Evolutionary conservation across 805 yeast species (phyloP), one percentile per base, ranked within the genome.

Genomic region (Saccharomycodes ludwigii): DNA sequence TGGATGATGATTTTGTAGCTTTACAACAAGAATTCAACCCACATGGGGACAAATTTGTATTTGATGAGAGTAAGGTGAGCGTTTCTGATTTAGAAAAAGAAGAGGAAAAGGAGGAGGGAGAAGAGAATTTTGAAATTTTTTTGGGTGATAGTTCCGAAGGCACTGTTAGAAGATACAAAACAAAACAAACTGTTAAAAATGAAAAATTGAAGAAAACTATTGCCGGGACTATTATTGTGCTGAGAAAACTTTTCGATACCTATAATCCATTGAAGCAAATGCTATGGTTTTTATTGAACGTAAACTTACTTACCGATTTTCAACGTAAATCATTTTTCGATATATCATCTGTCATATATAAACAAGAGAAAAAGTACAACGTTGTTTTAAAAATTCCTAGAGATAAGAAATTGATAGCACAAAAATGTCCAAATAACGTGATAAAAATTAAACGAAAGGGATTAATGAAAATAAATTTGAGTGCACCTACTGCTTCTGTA

Each of bases 251-350:
- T 27, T 54, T 54, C 28, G 46, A 41, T 22, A 38, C 68, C 2
- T 61, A 68, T 31, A 73, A 53, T 18, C 82, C 84, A 0, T 56
- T 91, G 14, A 65, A 66, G 33, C 44, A 48, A 2, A 66, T 68
- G 6, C 43, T 91, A 2, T 85, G 95, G 95, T 62, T 66, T 27
- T 63, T 75, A 7, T 50, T 85, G 6, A 79, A 76, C 42, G 63
- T 79, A 0, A 72, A 79, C 2, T 50, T 76, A 17, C 38, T 76
- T 13, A 66, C 79, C 9, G 54, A 82, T 2, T 56, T 68, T 25
- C 75, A 74, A 21, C 71, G 75, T 40, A 64, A 86, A 35, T 52
- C 65, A 21, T 45, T 88, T 6, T 75, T 80, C 41, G 79, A 73
- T 36, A 46, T 82, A 3, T 62, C 81, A 32, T 71, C 73, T 25